Conservation (phyloP, 192 early-diverging fungal genomes). For the Fimicolochytrium jonesii region DNA sequence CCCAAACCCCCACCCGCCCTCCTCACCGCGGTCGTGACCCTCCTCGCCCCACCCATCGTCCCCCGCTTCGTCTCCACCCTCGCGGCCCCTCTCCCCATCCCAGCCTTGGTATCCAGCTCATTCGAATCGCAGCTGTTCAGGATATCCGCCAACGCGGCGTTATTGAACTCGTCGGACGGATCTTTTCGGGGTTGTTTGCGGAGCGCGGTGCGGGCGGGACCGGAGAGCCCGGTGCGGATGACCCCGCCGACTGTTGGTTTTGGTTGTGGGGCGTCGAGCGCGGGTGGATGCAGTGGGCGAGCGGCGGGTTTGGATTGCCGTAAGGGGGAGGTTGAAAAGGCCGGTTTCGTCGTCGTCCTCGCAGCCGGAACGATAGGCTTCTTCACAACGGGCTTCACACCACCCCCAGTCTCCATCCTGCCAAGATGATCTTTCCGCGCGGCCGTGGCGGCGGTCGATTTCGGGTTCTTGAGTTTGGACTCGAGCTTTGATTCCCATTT, state of each 20-base stretch:
- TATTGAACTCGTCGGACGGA: constrained; percentile 9
- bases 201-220: background rate
- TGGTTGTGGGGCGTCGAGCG: background rate
- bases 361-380: background rate
- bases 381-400: too few relatives aligned
- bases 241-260: background rate
- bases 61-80: background rate
- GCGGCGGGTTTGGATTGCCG: background rate
- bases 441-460: background rate
- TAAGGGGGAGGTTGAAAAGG: background rate
- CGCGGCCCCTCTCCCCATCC: background rate
- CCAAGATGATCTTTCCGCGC: background rate
- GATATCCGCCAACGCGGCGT: constrained; percentile 8
- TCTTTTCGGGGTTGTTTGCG: background rate
- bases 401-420: too few relatives aligned
- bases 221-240: background rate
- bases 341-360: background rate
- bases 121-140: constrained; percentile 10
- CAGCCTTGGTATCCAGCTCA: background rate
- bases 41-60: background rate
- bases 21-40: constrained; percentile 2
- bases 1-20: background rate
- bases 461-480: background rate
- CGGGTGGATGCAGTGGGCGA: background rate
- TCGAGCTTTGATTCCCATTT: constrained; percentile 4